Evolutionary conservation across 805 yeast species (phyloP), one percentile per base, ranked within the genome.

Genomic region (Candida vaughaniae): DNA sequence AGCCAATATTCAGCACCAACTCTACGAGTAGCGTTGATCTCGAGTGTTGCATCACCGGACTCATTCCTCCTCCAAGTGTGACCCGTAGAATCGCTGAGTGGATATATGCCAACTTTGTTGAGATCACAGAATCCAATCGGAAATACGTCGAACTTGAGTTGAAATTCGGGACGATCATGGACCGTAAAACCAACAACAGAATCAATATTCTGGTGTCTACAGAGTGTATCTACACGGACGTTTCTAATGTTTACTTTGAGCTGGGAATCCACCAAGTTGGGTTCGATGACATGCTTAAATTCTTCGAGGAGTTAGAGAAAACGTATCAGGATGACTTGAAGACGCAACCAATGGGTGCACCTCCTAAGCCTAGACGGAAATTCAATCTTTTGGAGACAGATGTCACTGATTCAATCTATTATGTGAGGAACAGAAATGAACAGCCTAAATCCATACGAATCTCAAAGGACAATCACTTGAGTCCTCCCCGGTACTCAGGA

Each of bases 11-110:
- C 41, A 57, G 61, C 45, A 46, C 51, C 14, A 48, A 56, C 8
- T 40, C 57, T 31, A 62, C 64, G 22, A 48, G 56, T 8, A 56
- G 66, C 31, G 56, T 56, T 8, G 72, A 65, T 47, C 51, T 68
- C 28, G 71, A 68, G 48, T 66, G 72, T 33, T 76, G 88, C 28
- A 73, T 87, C 12, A 80, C 88, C 0, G 90, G 89, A 4, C 72
- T 84, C 1, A 80, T 80, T 29, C 93, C 93, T 1, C 76, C 85
- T 32, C 88, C 87, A 52, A 91, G 87, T 50, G 68, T 86, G 41
- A 84, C 90, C 5, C 77, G 90, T 52, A 78, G 85, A 22, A 78
- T 90, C 5, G 84, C 93, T 16, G 87, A 83, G 49, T 90, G 97
- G 97, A 72, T 90, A 6, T 89, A 84, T 69, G 89, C 95, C 14